These are phyloP conservation scores for Cucurbita pepo DNA, from an alignment of 306 rosid species.

Conservation along the genomic window DNA sequence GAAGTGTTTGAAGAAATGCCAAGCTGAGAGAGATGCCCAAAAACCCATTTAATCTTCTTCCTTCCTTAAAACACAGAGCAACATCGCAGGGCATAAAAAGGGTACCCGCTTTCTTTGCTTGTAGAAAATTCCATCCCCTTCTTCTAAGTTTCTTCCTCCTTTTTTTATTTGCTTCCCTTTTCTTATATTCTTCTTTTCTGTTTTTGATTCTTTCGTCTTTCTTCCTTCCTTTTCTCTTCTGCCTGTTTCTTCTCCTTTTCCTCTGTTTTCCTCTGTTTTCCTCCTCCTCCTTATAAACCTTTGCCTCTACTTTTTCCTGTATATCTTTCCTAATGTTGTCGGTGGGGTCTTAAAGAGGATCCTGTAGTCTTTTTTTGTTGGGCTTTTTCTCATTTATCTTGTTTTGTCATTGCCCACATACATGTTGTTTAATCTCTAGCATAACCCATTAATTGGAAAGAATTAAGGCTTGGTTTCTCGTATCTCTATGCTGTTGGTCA, in stretches of 20 bases:
- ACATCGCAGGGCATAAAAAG: not conserved
- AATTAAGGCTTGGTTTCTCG: not conserved
- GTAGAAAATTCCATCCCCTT: conserved; percentile 41
- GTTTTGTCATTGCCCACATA: conserved; percentile 2
- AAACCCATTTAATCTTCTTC: not conserved
- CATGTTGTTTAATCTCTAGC: conserved; percentile 2
- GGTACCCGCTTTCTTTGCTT: conserved; percentile 44
- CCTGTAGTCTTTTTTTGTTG: not conserved
- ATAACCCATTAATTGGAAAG: conserved; percentile 3
- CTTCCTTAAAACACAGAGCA: not conserved
- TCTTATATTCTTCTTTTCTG: conserved; percentile 21
- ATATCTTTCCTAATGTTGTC: conserved; percentile 7
- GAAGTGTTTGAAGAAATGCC: not conserved
- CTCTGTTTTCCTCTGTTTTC: not conserved
- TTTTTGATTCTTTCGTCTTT: conserved; percentile 10
- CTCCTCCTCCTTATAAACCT: not conserved
- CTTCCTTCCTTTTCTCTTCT: not conserved
- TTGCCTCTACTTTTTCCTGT: not conserved
- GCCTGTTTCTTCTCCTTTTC: not conserved
- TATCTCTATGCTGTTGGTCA: not conserved
- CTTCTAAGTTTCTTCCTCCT: conserved; percentile 42
- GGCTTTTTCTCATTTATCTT: not conserved
- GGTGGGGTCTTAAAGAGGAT: not conserved
- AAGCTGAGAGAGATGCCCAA: not conserved
- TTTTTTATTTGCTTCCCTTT: conserved; percentile 1